These are phyloP conservation scores for Rhipidocladum racemiflorum DNA, from an alignment of 176 grass and related monocot genomes.

Conservation along the genomic window DNA sequence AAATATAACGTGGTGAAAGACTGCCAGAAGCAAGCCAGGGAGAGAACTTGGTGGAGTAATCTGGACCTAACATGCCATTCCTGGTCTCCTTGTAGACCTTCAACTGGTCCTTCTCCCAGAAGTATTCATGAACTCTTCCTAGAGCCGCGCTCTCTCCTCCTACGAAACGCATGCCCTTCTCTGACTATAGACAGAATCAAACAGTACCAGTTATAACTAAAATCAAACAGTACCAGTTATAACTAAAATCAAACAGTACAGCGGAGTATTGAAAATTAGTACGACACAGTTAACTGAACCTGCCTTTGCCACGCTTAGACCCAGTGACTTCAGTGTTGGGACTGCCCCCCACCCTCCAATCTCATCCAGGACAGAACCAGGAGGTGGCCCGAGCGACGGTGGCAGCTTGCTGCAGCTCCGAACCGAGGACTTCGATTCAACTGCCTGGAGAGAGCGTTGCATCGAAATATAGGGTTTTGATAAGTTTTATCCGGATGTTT, in stretches of 20 bases:
- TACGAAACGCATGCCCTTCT: slow-evolving; percentile 68
- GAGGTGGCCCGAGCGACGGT: slow-evolving; percentile 46
- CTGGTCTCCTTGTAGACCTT: slow-evolving; percentile 87
- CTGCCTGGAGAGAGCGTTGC: slow-evolving; percentile 44
- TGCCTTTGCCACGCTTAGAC: slow-evolving; percentile 56
- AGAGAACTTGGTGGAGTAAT: slow-evolving; percentile 88
- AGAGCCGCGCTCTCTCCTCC: slow-evolving; percentile 77
- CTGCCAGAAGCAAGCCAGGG: slow-evolving; percentile 88
- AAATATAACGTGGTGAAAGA: slow-evolving; percentile 72
- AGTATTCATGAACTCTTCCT: slow-evolving; percentile 78
- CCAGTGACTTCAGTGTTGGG: slow-evolving; percentile 55
- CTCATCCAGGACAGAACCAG: slow-evolving; percentile 38
- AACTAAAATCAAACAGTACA: slow-evolving; percentile 18
- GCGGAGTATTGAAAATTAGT: not conserved
- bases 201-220: not conserved
- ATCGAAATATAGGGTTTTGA: no score
- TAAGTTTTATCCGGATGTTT: no score
- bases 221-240: not conserved
- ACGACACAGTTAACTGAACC: slow-evolving; percentile 20
- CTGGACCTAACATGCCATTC: slow-evolving; percentile 93
- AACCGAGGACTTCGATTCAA: slow-evolving; percentile 69
- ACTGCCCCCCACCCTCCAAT: slow-evolving; percentile 62
- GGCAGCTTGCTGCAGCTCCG: slow-evolving; percentile 70
- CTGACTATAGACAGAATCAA: slow-evolving; percentile 40
- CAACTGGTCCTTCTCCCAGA: slow-evolving; percentile 86